phyloP scores from a whole-genome alignment of 495 filamentous ascomycete genomes.

The Hyaloscypha finlandica region DNA sequence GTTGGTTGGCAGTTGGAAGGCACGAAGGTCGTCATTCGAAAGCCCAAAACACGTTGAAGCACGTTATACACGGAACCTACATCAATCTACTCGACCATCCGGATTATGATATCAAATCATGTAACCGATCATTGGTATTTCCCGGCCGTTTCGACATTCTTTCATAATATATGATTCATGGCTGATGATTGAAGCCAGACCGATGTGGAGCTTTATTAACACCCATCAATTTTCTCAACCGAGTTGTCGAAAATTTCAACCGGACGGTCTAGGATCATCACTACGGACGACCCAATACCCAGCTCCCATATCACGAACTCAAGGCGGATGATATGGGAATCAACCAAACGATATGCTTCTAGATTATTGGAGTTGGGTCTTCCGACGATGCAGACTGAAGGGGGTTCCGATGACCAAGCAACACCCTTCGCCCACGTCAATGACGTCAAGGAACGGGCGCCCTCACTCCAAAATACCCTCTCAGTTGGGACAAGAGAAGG shows the following conservation, averaged over 20 bases:
- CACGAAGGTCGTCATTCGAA: slow-evolving; percentile 70
- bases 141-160: background rate
- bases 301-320: background rate
- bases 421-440: background rate
- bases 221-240: background rate
- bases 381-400: background rate
- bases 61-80: background rate
- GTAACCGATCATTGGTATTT: background rate
- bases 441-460: background rate
- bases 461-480: background rate
- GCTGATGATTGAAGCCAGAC: background rate
- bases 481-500: background rate
- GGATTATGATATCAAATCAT: background rate
- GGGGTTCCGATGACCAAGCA: background rate
- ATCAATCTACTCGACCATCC: background rate
- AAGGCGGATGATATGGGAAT: background rate
- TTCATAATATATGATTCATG: background rate
- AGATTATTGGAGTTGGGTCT: background rate
- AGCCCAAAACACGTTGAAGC: slow-evolving; percentile 48
- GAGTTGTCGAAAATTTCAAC: background rate
- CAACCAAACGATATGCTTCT: background rate
- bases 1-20: slow-evolving; percentile 80
- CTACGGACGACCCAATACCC: background rate
- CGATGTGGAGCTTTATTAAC: background rate
- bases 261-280: background rate